Evolutionary conservation across 2,329 filamentous ascomycete genomes (phyloP).

Genomic region (Trichocomaceae sp.): DNA sequence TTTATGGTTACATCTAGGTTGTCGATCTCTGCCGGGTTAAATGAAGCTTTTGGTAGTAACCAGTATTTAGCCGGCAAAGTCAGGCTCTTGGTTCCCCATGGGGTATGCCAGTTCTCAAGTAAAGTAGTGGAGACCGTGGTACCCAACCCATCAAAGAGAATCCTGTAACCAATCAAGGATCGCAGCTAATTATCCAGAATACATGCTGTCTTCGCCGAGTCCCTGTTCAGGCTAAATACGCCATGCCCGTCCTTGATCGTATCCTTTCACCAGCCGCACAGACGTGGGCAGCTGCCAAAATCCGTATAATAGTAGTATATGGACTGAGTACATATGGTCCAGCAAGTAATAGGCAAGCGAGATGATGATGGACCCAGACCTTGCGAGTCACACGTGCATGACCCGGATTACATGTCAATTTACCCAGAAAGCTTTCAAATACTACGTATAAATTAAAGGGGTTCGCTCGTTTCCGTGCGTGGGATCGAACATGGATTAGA

Average conservation of each 20-base stretch:
- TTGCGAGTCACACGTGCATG: background rate
- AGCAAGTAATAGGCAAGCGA: background rate
- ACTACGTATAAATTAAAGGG: background rate
- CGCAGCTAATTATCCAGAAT: background rate
- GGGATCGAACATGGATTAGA: background rate
- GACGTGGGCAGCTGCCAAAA: background rate
- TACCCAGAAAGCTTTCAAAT: background rate
- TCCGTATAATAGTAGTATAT: too few relatives aligned
- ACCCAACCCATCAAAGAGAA: background rate
- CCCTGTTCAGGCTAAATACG: constrained; percentile 3
- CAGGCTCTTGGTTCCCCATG: background rate
- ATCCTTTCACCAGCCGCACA: background rate
- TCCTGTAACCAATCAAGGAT: background rate
- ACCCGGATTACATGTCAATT: background rate
- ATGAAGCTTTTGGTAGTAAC: constrained; percentile 32
- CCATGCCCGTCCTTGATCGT: background rate
- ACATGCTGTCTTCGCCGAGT: background rate
- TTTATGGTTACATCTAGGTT: background rate
- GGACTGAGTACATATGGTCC: too few relatives aligned
- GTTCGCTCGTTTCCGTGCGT: background rate
- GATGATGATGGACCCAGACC: background rate
- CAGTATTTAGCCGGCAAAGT: constrained; percentile 7
- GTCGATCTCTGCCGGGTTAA: background rate
- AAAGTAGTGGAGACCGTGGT: background rate
- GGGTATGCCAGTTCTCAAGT: background rate